A percentile compares a stretch with the other conserved stretches of the same genome.
Conservation (phyloP, 257 asterid genomes). For the Scutellaria barbata region DNA sequence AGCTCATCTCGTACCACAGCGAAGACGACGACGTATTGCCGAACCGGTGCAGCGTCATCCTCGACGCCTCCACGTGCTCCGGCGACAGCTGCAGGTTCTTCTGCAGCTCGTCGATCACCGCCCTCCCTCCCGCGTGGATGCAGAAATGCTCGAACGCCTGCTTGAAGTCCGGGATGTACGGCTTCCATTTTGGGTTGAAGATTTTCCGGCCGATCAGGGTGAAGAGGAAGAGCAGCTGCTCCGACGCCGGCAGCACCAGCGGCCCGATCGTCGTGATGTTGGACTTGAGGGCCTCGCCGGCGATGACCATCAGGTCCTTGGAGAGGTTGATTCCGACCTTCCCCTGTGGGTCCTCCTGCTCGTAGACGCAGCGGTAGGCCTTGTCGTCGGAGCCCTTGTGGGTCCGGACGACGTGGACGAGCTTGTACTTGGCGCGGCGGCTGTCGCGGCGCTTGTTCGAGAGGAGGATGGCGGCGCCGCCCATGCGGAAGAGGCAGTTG, state of each 20-base stretch:
- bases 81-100: conserved; percentile 78
- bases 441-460: conserved; percentile 69
- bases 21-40: conserved; percentile 90
- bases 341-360: conserved; percentile 80
- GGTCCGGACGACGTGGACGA: conserved; percentile 83
- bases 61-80: conserved; percentile 91
- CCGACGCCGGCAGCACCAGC: conserved; percentile 79
- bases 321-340: conserved; percentile 82
- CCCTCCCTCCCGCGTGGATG: conserved; percentile 87
- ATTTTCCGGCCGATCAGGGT: conserved; percentile 81
- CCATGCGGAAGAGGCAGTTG: conserved; percentile 81
- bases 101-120: conserved; percentile 92
- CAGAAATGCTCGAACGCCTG: conserved; percentile 86
- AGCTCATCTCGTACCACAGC: conserved; percentile 75
- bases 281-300: conserved; percentile 85
- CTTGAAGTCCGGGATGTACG: conserved; percentile 86
- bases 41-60: conserved; percentile 82
- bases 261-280: conserved; percentile 91
- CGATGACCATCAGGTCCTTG: conserved; percentile 82
- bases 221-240: conserved; percentile 73
- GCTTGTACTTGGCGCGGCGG: conserved; percentile 63
- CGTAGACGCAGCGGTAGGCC: conserved; percentile 71
- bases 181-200: conserved; percentile 83
- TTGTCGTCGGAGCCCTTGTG: conserved; percentile 89
- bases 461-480: conserved; percentile 78